These are phyloP conservation scores for Bruguiera sexangula DNA, from an alignment of 345 rosid species.

Conservation along the genomic window DNA sequence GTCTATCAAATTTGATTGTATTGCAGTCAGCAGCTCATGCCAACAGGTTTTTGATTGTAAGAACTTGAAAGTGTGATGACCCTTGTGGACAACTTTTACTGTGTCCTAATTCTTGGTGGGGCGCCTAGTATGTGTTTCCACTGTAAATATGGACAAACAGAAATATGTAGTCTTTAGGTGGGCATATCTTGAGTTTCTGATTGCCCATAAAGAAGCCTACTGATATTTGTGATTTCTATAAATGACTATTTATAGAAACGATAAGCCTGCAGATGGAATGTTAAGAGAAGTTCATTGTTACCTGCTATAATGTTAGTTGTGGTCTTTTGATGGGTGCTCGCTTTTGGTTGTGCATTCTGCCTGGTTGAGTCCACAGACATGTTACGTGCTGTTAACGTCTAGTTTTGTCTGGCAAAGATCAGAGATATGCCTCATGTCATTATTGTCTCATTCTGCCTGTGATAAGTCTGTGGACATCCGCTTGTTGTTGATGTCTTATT, in stretches of 20 bases:
- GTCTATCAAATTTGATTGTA: too few species aligned
- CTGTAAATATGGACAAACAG: constrained; percentile 76
- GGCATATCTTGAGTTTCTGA: constrained; percentile 36
- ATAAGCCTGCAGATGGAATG: neutral
- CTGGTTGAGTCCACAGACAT: too few species aligned
- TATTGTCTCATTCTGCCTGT: too few species aligned
- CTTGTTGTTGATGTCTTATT: too few species aligned
- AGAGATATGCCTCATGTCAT: too few species aligned
- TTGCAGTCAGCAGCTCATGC: neutral
- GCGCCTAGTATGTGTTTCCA: constrained; percentile 56
- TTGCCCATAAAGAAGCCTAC: constrained; percentile 57
- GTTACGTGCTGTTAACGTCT: too few species aligned
- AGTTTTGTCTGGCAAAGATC: too few species aligned
- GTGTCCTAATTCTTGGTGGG: constrained; percentile 84
- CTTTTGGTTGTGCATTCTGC: too few species aligned
- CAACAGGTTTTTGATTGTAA: neutral
- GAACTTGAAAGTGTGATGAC: neutral
- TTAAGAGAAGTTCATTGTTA: neutral
- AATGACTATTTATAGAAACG: neutral
- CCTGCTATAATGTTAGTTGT: too few species aligned
- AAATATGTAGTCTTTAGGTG: constrained; percentile 65
- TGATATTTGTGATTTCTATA: constrained; percentile 12
- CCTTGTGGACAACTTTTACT: neutral
- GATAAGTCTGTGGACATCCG: too few species aligned
- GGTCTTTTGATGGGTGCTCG: neutral